Evolutionary conservation across 2,329 filamentous ascomycete species (phyloP).

Genomic region (Teratosphaeria gauchensis): DNA sequence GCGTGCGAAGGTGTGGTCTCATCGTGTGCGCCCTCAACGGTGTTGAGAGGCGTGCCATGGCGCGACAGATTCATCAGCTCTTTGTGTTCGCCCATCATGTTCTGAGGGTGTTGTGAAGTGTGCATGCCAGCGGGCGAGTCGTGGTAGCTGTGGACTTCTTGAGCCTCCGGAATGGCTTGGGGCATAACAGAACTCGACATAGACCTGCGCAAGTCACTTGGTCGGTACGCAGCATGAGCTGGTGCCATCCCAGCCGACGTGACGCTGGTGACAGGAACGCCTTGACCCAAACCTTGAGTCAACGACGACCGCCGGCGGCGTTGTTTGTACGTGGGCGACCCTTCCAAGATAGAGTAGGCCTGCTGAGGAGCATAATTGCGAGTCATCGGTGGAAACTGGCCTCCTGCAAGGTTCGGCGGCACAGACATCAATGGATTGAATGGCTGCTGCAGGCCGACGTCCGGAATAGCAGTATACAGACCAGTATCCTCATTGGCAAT

Average conservation of each 20-base stretch:
- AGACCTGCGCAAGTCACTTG: constrained; percentile 83
- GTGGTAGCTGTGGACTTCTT: constrained; percentile 64
- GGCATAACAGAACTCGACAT: constrained; percentile 81
- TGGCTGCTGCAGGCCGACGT: constrained; percentile 65
- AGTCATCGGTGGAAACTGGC: constrained; percentile 65
- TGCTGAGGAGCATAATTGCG: constrained; percentile 66
- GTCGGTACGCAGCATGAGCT: constrained; percentile 58
- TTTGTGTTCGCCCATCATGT: constrained; percentile 61
- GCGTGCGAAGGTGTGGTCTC: constrained; percentile 11
- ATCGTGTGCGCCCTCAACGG: constrained; percentile 72
- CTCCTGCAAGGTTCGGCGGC: constrained; percentile 71
- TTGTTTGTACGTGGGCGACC: constrained; percentile 98
- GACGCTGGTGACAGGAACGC: constrained; percentile 50
- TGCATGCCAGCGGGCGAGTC: constrained; percentile 71
- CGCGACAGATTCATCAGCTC: constrained; percentile 76
- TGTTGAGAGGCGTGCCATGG: constrained; percentile 78
- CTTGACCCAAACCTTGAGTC: constrained; percentile 53
- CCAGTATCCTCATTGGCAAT: constrained; percentile 97
- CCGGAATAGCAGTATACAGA: constrained; percentile 88
- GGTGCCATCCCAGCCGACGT: constrained; percentile 36
- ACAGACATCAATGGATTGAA: constrained; percentile 87
- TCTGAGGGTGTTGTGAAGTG: constrained; percentile 53
- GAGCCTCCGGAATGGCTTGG: constrained; percentile 40
- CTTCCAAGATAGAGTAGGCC: constrained; percentile 84
- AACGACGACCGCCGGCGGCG: constrained; percentile 78